Conservation (phyloP, 148 eudicot genomes). For the Salicornia ramosissima region DNA sequence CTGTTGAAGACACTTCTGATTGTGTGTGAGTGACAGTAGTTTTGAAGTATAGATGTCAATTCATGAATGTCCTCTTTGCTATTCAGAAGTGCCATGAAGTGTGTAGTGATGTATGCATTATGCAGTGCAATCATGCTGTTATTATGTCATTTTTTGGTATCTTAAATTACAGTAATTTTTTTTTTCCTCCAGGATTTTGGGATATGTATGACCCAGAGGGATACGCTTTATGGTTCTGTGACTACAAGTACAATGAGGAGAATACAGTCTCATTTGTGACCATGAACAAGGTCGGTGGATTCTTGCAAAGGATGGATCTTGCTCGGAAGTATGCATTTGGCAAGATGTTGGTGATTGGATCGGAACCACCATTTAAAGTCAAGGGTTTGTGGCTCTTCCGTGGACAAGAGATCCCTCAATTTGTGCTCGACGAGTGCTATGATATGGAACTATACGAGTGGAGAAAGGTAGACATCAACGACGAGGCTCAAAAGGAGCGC, state of each 20-base stretch:
- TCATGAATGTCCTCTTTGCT: too few species aligned
- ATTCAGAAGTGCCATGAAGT: too few species aligned
- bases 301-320: constrained; percentile 44
- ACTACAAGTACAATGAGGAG: constrained; percentile 42
- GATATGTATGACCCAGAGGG: constrained; percentile 79
- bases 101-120: too few species aligned
- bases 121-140: neutral
- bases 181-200: constrained; percentile 56
- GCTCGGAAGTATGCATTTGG: constrained; percentile 47
- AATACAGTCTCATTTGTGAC: constrained; percentile 41
- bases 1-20: too few species aligned
- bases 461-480: constrained; percentile 38
- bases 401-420: constrained; percentile 39
- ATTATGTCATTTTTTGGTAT: neutral
- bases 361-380: constrained; percentile 38
- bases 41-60: too few species aligned
- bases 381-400: constrained; percentile 51
- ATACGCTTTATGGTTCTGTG: constrained; percentile 43
- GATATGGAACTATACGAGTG: constrained; percentile 48
- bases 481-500: constrained; percentile 42
- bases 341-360: constrained; percentile 40
- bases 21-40: too few species aligned
- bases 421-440: constrained; percentile 43
- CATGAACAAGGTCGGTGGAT: constrained; percentile 40
- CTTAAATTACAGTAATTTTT: too few species aligned